These are phyloP conservation scores for Boletus bicolor DNA, from an alignment of 768 basidiomycete genomes.

Conservation along the genomic window DNA sequence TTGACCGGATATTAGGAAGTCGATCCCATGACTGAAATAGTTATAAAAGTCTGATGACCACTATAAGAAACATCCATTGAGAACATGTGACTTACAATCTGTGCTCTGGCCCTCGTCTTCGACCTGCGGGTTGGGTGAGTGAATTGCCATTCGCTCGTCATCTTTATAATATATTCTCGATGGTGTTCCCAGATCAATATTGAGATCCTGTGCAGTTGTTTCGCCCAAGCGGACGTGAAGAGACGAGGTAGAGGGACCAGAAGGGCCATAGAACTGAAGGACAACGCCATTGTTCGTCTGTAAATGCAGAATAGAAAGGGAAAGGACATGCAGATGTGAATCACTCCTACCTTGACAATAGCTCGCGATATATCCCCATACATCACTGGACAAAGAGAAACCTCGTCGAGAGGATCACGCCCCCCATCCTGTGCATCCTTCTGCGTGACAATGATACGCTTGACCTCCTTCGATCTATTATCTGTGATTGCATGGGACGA, in stretches of 20 bases:
- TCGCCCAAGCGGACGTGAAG: conserved; percentile 64
- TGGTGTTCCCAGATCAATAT: conserved; percentile 76
- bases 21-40: conserved; percentile 88
- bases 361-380: conserved; percentile 66
- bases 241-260: conserved; percentile 35
- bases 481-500: conserved; percentile 38
- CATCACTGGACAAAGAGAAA: conserved; percentile 63
- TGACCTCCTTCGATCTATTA: conserved; percentile 73
- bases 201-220: conserved; percentile 82
- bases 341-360: conserved; percentile 55
- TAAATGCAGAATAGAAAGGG: not conserved
- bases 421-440: conserved; percentile 54
- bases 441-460: conserved; percentile 69
- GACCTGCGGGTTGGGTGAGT: conserved; percentile 45
- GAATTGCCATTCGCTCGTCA: conserved; percentile 84
- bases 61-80: not conserved
- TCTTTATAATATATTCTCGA: conserved; percentile 80
- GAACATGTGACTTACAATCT: conserved; percentile 41
- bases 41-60: conserved; percentile 75
- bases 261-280: conserved; percentile 61
- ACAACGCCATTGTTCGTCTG: conserved; percentile 74
- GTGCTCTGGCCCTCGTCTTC: conserved; percentile 48
- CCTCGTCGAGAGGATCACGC: conserved; percentile 72
- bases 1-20: conserved; percentile 74
- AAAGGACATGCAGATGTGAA: not conserved